phyloP scores from a whole-genome alignment of 2,329 filamentous ascomycete species.

The Nemania sp. region DNA sequence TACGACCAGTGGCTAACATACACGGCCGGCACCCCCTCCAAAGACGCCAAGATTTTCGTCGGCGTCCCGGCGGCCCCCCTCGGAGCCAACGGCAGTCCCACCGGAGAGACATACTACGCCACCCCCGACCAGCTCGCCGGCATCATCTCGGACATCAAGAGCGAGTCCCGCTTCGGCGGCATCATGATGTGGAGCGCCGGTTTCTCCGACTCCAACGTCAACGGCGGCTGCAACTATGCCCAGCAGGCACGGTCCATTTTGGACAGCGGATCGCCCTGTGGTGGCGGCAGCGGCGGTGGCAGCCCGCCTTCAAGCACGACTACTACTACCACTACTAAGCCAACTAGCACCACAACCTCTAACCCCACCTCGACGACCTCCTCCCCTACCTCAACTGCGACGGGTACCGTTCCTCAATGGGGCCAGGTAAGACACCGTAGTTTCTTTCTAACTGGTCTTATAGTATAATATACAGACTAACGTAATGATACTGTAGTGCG shows the following conservation, averaged over 20 bases:
- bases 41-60: conserved; percentile 55
- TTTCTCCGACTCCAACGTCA: conserved; percentile 53
- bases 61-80: conserved; percentile 55
- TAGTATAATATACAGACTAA: conserved; percentile 2
- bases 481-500: conserved; percentile 33
- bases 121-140: conserved; percentile 49
- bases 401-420: conserved; percentile 34
- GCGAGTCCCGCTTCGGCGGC: conserved; percentile 51
- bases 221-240: conserved; percentile 56
- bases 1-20: conserved; percentile 53
- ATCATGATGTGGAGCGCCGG: conserved; percentile 59
- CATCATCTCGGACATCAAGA: conserved; percentile 48
- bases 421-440: conserved; percentile 34
- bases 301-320: conserved; percentile 17
- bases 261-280: conserved; percentile 48
- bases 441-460: neutral
- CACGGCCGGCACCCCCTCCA: conserved; percentile 50
- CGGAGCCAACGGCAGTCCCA: conserved; percentile 52
- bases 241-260: conserved; percentile 55
- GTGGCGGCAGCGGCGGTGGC: conserved; percentile 12
- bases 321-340: neutral
- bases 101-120: conserved; percentile 53
- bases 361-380: conserved; percentile 17
- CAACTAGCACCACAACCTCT: neutral
- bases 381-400: conserved; percentile 21